Conservation (phyloP, 2,329 filamentous ascomycete genomes). For the Huntiella bhutanensis region DNA sequence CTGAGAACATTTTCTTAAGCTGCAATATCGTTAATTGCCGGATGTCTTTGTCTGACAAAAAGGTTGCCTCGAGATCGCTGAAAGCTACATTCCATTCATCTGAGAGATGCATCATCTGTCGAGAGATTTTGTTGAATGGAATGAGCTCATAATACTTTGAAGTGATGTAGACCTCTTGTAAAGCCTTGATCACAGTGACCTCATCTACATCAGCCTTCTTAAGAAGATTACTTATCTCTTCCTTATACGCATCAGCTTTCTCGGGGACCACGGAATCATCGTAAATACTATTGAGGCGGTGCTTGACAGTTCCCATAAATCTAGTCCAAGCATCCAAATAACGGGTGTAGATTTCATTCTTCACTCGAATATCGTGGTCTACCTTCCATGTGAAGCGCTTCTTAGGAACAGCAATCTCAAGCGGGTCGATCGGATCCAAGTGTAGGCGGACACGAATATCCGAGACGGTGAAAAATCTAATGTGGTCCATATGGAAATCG, state of each 20-base stretch:
- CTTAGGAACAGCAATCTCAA: conserved; percentile 85
- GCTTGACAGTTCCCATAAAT: conserved; percentile 76
- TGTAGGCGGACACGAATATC: conserved; percentile 77
- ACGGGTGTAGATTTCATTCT: conserved; percentile 74
- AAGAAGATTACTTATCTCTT: conserved; percentile 59
- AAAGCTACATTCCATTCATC: conserved; percentile 87
- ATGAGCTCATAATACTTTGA: conserved; percentile 96
- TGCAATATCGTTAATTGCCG: conserved; percentile 79
- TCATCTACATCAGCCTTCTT: conserved; percentile 76
- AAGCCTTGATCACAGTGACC: conserved; percentile 47
- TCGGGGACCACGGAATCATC: conserved; percentile 81
- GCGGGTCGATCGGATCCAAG: conserved; percentile 77
- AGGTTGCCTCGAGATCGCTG: conserved; percentile 77
- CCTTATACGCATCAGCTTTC: conserved; percentile 62
- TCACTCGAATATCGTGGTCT: conserved; percentile 75
- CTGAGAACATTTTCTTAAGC: conserved; percentile 83
- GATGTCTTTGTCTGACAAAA: conserved; percentile 93
- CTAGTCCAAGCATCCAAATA: conserved; percentile 66
- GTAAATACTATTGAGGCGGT: conserved; percentile 70
- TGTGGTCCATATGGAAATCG: conserved; percentile 79
- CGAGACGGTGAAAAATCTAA: conserved; percentile 78
- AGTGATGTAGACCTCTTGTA: conserved; percentile 80
- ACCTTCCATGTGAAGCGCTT: conserved; percentile 94
- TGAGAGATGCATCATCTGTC: conserved; percentile 81
- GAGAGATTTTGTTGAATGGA: conserved; percentile 72